phyloP scores from a whole-genome alignment of 192 early-diverging fungal genomes.

The Thamnidium elegans region DNA sequence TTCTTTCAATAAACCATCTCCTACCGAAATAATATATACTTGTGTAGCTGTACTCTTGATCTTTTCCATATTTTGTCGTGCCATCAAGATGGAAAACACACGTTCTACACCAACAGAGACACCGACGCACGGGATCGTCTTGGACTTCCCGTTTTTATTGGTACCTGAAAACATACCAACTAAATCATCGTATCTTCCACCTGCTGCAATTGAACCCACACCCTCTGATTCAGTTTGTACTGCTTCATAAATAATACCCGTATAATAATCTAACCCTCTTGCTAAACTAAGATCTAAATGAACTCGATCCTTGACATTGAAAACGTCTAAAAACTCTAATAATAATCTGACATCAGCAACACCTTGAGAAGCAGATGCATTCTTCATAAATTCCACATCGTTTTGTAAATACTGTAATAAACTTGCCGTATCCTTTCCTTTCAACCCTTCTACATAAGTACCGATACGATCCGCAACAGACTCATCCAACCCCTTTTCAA shows the following conservation, averaged over 20 bases:
- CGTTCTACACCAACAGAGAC: constrained; percentile 93
- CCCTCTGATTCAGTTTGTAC: constrained; percentile 67
- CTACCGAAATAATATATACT: constrained; percentile 82
- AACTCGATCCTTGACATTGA: constrained; percentile 60
- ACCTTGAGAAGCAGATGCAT: constrained; percentile 70
- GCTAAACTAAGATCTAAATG: constrained; percentile 89
- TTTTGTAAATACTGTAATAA: constrained; percentile 65
- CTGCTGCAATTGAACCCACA: constrained; percentile 93
- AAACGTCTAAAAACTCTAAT: constrained; percentile 78
- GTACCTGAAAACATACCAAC: constrained; percentile 91
- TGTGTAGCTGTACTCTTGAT: constrained; percentile 76
- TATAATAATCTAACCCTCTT: constrained; percentile 97
- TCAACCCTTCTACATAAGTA: constrained; percentile 63
- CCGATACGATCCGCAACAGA: constrained; percentile 87
- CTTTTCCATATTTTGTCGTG: constrained; percentile 50
- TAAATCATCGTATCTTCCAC: constrained; percentile 94
- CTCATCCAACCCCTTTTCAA: constrained; percentile 83
- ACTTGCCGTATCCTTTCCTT: constrained; percentile 69
- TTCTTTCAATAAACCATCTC: constrained; percentile 79
- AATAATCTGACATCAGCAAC: constrained; percentile 82
- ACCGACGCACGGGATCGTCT: constrained; percentile 92
- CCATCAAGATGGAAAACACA: constrained; percentile 81
- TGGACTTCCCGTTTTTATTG: constrained; percentile 53
- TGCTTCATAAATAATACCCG: constrained; percentile 97
- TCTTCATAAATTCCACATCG: constrained; percentile 62